Evolutionary conservation across 2,329 filamentous ascomycete species (phyloP).

Genomic region (Penicillium digitatum): DNA sequence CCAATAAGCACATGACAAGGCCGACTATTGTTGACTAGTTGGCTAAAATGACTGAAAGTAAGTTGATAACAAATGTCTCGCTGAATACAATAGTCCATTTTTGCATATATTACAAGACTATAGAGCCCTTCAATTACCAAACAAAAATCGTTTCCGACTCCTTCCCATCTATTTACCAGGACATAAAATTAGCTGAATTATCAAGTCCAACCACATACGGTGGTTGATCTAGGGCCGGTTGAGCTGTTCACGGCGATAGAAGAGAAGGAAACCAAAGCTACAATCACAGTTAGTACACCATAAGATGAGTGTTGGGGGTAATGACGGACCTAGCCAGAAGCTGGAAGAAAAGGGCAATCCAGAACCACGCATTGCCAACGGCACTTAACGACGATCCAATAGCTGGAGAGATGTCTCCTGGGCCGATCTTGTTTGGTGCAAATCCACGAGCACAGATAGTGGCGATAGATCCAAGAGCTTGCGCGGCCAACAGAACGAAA

Average conservation of each 20-base stretch:
- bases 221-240: conserved; percentile 36
- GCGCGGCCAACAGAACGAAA: conserved; percentile 57
- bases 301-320: conserved; percentile 4
- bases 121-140: background rate
- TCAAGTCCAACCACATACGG: background rate
- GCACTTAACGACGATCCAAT: conserved; percentile 48
- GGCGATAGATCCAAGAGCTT: conserved; percentile 58
- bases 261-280: conserved; percentile 40
- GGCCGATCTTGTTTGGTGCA: conserved; percentile 59
- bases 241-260: conserved; percentile 46
- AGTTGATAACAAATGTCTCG: background rate
- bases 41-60: background rate
- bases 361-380: conserved; percentile 55
- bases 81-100: background rate
- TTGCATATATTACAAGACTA: background rate
- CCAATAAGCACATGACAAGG: background rate
- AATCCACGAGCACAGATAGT: conserved; percentile 61
- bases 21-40: background rate
- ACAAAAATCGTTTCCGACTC: background rate
- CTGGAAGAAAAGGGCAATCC: conserved; percentile 57
- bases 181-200: background rate
- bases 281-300: conserved; percentile 6
- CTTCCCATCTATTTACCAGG: background rate
- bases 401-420: conserved; percentile 60
- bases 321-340: conserved; percentile 57